Evolutionary conservation across 805 yeast species (phyloP), one percentile per base, ranked within the genome.

Genomic region (Sungouiozyma intestinalis): DNA sequence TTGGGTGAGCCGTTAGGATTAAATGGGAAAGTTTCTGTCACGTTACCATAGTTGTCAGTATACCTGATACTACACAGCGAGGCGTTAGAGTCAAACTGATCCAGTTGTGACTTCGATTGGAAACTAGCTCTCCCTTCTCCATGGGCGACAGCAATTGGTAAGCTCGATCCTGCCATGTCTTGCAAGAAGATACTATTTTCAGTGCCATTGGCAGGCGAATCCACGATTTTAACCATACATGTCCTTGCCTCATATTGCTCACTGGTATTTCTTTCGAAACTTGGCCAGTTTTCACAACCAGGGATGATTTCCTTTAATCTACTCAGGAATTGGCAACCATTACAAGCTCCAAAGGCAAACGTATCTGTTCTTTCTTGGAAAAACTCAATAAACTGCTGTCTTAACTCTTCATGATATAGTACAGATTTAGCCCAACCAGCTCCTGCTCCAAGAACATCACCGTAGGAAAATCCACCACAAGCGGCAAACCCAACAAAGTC

Each of bases 351-450:
- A 54, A 92, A 79, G 3, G 97, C 94, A 69, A 92, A 92, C 0
- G 98, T 92, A 61, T 92, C 94, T 16, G 71, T 69, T 65, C 98
- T 80, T 42, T 77, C 83, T 55, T 79, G 79, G 77, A 92, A 92
- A 64, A 92, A 92, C 39, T 67, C 72, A 49, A 68, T 65, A 63
- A 92, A 92, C 67, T 85, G 88, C 20, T 70, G 56, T 59, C 92
- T 78, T 32, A 90, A 83, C 42, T 66, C 69, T 32, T 77, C 85
- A 59, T 90, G 82, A 74, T 80, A 87, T 50, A 92, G 67, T 8
- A 92, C 95, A 15, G 97, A 85, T 58, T 86, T 87, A 45, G 98
- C 98, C 98, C 98, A 92, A 45, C 98, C 98, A 41, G 90, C 83
- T 60, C 96, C 98, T 31, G 98, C 98, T 52, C 98, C 98, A 46